Conservation (phyloP, 192 early-diverging fungal species). For the Coemansia nantahalensis region DNA sequence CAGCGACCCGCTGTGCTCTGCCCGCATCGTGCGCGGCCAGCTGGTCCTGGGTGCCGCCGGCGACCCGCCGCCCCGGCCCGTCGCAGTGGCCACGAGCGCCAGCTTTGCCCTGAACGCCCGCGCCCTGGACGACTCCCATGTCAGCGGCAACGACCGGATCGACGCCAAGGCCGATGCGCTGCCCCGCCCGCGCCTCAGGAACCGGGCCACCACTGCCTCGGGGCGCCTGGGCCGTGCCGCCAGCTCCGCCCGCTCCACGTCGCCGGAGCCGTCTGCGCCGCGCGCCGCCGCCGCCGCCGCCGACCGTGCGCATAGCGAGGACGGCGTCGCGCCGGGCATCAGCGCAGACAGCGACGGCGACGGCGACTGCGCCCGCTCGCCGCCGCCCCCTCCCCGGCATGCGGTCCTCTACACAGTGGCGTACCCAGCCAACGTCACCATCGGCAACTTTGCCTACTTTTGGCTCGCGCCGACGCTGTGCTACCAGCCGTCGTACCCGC, state of each 20-base stretch:
- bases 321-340: too few species aligned
- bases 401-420: conserved; percentile 55
- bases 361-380: neutral
- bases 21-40: conserved; percentile 22
- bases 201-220: conserved; percentile 19
- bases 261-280: neutral
- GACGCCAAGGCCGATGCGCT: conserved; percentile 49
- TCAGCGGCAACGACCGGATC: conserved; percentile 39
- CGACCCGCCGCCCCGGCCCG: neutral
- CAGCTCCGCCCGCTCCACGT: neutral
- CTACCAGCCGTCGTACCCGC: conserved; percentile 85
- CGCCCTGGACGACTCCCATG: conserved; percentile 19
- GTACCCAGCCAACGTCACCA: conserved; percentile 74
- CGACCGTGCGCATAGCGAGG: conserved; percentile 19
- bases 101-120: conserved; percentile 46
- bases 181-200: conserved; percentile 28
- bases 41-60: conserved; percentile 5
- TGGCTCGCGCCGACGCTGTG: conserved; percentile 80
- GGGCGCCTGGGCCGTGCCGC: conserved; percentile 25
- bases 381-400: conserved; percentile 9
- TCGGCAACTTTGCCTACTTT: conserved; percentile 66
- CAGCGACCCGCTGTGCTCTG: conserved; percentile 34
- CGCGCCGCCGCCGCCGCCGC: neutral
- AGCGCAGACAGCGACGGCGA: neutral
- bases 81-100: conserved; percentile 13